Base-by-base conservation (phyloP, 345 rosid species). In the Salix viminalis region DNA sequence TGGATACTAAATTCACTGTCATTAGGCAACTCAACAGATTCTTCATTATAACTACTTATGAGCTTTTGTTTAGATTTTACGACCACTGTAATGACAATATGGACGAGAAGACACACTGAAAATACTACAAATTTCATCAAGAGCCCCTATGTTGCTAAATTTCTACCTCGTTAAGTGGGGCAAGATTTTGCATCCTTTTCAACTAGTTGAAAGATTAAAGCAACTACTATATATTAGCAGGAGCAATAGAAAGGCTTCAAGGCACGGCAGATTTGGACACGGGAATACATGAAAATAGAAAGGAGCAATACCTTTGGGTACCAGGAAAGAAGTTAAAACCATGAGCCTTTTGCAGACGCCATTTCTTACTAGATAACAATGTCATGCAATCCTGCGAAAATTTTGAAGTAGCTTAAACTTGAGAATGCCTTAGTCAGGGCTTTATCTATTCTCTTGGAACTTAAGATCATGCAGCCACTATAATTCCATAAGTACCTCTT, bases 261-360 rank as follows among this genome's bases (percentile, higher is more conserved):
- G 16, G 14, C 50, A 46, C 16, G 2, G 15, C 50, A 46, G 16
- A 12, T 46, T 46, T 46, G 50, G 50, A 0, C 16, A 14, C 16
- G 50, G 50, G 14, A 46, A 13, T 46, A 46, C 36, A 48, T 21
- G 34, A 54, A 15, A 54, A 7, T 13, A 67, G 48, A 46, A 48
- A 72, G 44, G 58, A 44, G 70, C 56, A 70, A 60, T 85, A 92
- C 97, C 97, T 94, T 74, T 91, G 91, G 37, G 98, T 94, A 75
- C 97, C 97, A 6, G 97, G 99, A 79, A 95, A 93, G 87, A 95
- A 93, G 84, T 91, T 95, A 76, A 91, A 93, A 73, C 96, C 99
- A 84, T 95, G 94, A 14, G 90, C 97, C 39, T 89, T 90, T 74
- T 93, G 93, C 84, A 95, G 82, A 68, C 71, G 87, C 99, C 97